Evolutionary conservation across 768 basidiomycete genomes (phyloP).

Genomic region (Candolleomyces efflorescens): DNA sequence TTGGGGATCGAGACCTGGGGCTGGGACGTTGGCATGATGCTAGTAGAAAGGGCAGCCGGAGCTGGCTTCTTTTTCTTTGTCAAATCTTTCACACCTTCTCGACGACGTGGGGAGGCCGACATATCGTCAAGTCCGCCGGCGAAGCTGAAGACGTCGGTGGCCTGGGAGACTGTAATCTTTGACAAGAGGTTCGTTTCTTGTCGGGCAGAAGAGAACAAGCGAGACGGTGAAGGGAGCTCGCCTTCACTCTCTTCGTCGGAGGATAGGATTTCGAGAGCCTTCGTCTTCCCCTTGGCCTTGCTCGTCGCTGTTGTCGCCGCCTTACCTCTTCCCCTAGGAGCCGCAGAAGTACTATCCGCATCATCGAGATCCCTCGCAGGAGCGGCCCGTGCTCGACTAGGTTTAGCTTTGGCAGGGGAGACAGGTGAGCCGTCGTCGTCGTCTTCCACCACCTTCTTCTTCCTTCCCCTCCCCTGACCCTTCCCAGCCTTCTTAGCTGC

Average conservation of each 20-base stretch:
- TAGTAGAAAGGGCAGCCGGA: neutral
- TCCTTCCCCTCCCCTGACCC: conserved; percentile 13
- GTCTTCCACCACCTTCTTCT: conserved; percentile 6
- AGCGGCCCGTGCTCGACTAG: neutral
- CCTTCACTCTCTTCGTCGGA: conserved; percentile 3
- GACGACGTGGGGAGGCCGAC: neutral
- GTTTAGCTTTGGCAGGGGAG: neutral
- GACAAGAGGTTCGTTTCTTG: neutral
- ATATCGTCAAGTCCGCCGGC: neutral
- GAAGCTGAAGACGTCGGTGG: neutral
- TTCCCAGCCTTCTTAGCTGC: conserved; percentile 47
- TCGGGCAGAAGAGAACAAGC: neutral
- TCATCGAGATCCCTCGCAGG: neutral
- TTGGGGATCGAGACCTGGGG: too few relatives aligned
- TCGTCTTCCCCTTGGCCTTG: neutral
- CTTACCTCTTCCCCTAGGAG: too few relatives aligned
- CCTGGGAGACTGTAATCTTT: neutral
- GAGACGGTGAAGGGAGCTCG: neutral
- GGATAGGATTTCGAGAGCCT: neutral
- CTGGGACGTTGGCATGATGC: too few relatives aligned
- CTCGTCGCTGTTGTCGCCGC: too few relatives aligned
- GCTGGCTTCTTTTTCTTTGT: conserved; percentile 1
- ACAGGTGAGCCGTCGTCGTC: neutral
- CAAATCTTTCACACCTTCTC: conserved; percentile 4
- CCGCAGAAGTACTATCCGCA: neutral